A percentile compares a stretch with the other conserved stretches of the same genome.
Conservation (phyloP, 1,284 basidiomycete genomes). For the Wallemia hederae region DNA sequence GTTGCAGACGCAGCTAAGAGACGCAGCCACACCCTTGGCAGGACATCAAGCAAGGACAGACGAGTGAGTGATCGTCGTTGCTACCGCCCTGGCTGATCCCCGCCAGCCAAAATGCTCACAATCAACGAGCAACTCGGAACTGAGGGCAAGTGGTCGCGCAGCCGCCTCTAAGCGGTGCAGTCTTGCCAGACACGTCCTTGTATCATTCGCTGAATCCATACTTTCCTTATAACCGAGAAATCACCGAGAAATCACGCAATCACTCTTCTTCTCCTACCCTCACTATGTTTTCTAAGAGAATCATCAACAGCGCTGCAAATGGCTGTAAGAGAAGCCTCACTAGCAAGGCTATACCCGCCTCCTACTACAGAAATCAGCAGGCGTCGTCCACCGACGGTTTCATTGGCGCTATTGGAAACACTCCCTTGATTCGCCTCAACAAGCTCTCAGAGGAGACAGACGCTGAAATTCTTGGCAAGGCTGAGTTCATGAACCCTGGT, state of each 20-base stretch:
- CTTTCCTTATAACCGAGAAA: too few relatives aligned
- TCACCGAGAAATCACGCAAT: too few relatives aligned
- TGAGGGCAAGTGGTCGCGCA: neutral
- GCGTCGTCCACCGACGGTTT: conserved; percentile 28
- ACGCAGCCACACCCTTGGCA: neutral
- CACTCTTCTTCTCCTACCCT: neutral
- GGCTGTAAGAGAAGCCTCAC: neutral
- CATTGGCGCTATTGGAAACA: conserved; percentile 70
- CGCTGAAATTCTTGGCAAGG: conserved; percentile 72
- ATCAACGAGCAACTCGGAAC: neutral
- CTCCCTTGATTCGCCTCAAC: conserved; percentile 63
- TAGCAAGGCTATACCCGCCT: neutral
- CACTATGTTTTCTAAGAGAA: neutral
- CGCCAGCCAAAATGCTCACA: neutral
- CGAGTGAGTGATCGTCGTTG: neutral
- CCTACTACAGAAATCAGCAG: neutral
- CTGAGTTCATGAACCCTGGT: conserved; percentile 96
- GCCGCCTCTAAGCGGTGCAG: too few relatives aligned
- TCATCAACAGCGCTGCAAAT: neutral
- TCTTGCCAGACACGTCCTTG: too few relatives aligned
- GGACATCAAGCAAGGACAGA: neutral
- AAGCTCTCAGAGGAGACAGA: conserved; percentile 62
- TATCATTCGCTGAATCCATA: too few relatives aligned
- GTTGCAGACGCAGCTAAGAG: neutral
- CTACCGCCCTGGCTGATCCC: neutral